Base-by-base conservation (phyloP, 2,329 filamentous ascomycete species). In the Corinectria fuckeliana region DNA sequence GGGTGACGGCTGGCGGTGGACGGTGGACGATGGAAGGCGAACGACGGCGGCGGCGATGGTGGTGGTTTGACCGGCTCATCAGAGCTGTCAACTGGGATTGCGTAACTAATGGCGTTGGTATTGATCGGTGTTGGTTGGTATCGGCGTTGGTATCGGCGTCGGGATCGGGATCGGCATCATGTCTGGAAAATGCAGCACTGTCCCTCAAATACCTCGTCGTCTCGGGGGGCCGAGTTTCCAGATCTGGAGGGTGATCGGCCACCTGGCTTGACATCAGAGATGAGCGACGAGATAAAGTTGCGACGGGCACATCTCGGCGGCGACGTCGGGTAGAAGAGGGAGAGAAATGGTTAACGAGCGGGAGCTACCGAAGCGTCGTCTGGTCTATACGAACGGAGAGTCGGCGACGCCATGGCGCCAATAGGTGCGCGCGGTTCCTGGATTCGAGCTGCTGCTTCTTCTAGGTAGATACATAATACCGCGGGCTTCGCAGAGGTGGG, bases 291-390 rank as follows among this genome's bases (percentile, higher is more conserved):
- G 50, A 58, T 54, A 58, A 50, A 58, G 56, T 58, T 58, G 44
- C 34, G 28, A 53, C 56, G 50, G 56, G 36, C 50, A 54, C 48
- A 53, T 54, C 51, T 58, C 50, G 56, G 56, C 56, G 36, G 44
- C 18, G 38, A 48, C 41, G 26, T 30, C 41, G 49, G 56, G 56
- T 50, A 58, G 56, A 50, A 53, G 25, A 45, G 38, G 39, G n/a
- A n/a, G n/a, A n/a, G n/a, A n/a, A n/a, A n/a, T n/a, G 36, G 41
- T 44, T 58, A 48, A 14, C 23, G 25, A 45, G 25, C 13, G 39
- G 21, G 38, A 30, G 48, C 23, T 4, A 39, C 23, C 18, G 16
- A 51, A 25, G 30, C 14, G 38, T 16, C 34, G n/a, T 39, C 23
- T 16, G 48, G n/a, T 39, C 23, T 14, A 18, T 23, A 18, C n/a